These are phyloP conservation scores for Monilinia polystroma DNA, from an alignment of 2,329 filamentous ascomycete species.

Conservation along the genomic window DNA sequence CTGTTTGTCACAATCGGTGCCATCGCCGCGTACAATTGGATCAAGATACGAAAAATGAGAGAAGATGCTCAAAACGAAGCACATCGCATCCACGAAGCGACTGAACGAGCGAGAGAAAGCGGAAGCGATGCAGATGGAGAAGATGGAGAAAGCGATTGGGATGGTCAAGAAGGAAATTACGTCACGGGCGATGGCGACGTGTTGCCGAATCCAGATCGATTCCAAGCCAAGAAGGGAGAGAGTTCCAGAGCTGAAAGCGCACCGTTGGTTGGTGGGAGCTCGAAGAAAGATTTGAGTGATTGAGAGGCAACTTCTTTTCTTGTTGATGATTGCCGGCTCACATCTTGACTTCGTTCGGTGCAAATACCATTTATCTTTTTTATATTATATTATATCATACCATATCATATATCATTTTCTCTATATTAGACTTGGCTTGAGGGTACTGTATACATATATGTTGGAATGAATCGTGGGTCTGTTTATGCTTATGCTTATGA, in stretches of 20 bases:
- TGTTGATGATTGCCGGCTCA: neutral
- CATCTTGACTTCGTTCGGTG: neutral
- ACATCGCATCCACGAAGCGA: slow-evolving; percentile 39
- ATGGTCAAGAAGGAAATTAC: slow-evolving; percentile 31
- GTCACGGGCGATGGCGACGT: slow-evolving; percentile 39
- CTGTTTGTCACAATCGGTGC: slow-evolving; percentile 84
- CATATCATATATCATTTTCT: no score
- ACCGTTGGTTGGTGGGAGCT: slow-evolving; percentile 3
- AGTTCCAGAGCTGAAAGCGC: slow-evolving; percentile 13
- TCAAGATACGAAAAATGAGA: slow-evolving; percentile 90
- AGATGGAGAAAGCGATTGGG: slow-evolving; percentile 35
- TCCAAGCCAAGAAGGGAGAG: slow-evolving; percentile 20
- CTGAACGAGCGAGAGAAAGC: slow-evolving; percentile 25
- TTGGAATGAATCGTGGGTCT: no score
- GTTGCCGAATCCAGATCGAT: slow-evolving; percentile 28
- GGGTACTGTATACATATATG: no score
- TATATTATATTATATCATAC: neutral
- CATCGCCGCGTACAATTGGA: slow-evolving; percentile 88
- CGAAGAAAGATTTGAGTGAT: slow-evolving; percentile 22
- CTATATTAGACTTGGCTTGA: no score
- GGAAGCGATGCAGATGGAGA: slow-evolving; percentile 33
- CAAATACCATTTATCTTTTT: neutral
- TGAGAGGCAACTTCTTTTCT: neutral
- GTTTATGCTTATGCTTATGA: no score
- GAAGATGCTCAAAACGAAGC: slow-evolving; percentile 62